Conservation (phyloP, 2,329 filamentous ascomycete species). For the Pseudogymnoascus sp. region DNA sequence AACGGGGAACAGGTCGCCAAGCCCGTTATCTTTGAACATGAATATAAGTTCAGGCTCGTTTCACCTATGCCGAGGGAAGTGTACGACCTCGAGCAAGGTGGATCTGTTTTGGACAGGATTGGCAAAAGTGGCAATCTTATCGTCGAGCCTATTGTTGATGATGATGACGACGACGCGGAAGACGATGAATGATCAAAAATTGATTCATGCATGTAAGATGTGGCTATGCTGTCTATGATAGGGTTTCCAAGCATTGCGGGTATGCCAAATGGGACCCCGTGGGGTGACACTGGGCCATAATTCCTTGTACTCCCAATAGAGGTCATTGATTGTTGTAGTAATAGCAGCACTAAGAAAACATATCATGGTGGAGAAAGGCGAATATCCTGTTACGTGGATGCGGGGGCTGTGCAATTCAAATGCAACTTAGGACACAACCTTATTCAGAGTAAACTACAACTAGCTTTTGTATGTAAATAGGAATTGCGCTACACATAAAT, state of each 20-base stretch:
- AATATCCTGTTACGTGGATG: background rate
- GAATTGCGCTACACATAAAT: background rate
- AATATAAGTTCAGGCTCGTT: conserved; percentile 79
- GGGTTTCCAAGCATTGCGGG: background rate
- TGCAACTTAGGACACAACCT: background rate
- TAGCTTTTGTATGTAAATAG: conserved; percentile 1
- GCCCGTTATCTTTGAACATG: conserved; percentile 67
- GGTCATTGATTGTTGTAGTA: background rate
- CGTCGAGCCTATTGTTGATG: conserved; percentile 60
- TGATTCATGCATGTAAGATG: background rate
- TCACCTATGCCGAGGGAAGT: conserved; percentile 79
- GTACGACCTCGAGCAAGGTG: conserved; percentile 60
- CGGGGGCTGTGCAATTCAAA: conserved; percentile 1
- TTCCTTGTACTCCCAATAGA: background rate
- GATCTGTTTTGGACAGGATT: conserved; percentile 64
- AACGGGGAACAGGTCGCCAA: conserved; percentile 28
- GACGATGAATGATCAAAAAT: conserved; percentile 6
- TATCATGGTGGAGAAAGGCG: background rate
- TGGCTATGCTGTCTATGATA: background rate
- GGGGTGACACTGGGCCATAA: background rate
- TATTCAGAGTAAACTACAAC: background rate
- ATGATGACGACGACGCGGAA: conserved; percentile 14
- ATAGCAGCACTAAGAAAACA: background rate
- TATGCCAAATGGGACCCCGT: background rate
- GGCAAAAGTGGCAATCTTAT: conserved; percentile 82